Evolutionary conservation across 345 rosid genomes (phyloP), one percentile per base, ranked within the genome.

Genomic region (Lepidium africanum): DNA sequence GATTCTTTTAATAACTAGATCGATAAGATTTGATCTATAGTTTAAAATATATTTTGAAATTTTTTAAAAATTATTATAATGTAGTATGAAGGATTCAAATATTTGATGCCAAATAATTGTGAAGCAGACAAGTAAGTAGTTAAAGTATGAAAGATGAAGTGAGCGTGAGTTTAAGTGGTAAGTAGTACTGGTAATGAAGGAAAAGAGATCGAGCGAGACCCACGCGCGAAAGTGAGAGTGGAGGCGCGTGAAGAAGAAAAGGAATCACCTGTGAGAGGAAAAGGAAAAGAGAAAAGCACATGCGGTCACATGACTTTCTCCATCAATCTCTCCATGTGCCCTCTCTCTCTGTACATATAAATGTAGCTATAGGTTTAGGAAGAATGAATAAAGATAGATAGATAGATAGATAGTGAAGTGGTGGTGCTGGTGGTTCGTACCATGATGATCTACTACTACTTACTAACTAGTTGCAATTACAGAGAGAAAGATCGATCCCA

Each of bases 261-360:
- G 14, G 67, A 57, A 58, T 65, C 62, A 59, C 40, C 72, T 73
- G 72, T 23, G 67, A 21, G 67, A 73, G 77, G 62, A 67, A 52
- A 54, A 45, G 72, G 68, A 73, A 66, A 73, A 59, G 62, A 59
- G 59, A 74, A 73, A 65, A 73, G 73, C 69, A 67, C 78, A 74
- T 74, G 73, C 55, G 32, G 11, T 67, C 73, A 67, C 73, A 74
- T 67, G 78, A 74, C 48, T 27, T 67, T 43, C 73, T 74, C 45
- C 4, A 66, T 67, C 73, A 36, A 23, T 67, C 66, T 41, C 48
- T 48, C 58, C 72, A 73, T 66, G 72, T 73, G 77, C 12, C n/a
- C 65, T 69, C 58, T 61, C 35, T 21, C 45, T 32, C 23, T 21
- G n/a, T n/a, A n/a, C n/a, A 21, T 21, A 21, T 21, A 21, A 21